Percentiles rank a stretch among this genome's conserved stretches.
Evolutionary conservation across 1,284 basidiomycete genomes (phyloP).

Genomic region (Ganoderma boninense): DNA sequence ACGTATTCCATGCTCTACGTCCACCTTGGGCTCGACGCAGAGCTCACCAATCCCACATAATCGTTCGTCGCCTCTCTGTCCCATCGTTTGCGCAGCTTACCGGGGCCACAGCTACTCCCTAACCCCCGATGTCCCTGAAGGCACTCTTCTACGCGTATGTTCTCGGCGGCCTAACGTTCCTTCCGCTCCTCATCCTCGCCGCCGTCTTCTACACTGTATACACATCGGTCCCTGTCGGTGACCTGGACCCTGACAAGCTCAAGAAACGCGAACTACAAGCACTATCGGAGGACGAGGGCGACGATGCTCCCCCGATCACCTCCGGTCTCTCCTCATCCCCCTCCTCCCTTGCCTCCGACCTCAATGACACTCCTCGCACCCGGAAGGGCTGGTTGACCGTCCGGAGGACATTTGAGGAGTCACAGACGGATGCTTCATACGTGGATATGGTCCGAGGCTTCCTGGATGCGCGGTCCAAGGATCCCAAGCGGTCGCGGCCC

Average conservation of each 20-base stretch:
- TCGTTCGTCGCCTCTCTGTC: conserved; percentile 10
- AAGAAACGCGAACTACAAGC: conserved; percentile 38
- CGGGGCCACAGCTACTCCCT: conserved; percentile 7
- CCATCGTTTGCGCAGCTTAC: not conserved
- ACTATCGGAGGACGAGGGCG: conserved; percentile 40
- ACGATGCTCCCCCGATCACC: conserved; percentile 39
- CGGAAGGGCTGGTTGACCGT: conserved; percentile 89
- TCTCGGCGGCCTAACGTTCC: conserved; percentile 87
- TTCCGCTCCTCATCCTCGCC: conserved; percentile 73
- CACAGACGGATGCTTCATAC: conserved; percentile 67
- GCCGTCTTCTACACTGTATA: conserved; percentile 72
- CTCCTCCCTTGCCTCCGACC: conserved; percentile 43
- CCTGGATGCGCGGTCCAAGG: conserved; percentile 77
- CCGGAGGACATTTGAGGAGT: conserved; percentile 81
- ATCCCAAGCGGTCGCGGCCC: conserved; percentile 79
- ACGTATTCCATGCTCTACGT: conserved; percentile 35
- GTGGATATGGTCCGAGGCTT: conserved; percentile 77
- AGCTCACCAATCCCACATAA: conserved; percentile 24
- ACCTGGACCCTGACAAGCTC: conserved; percentile 45
- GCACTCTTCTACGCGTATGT: conserved; percentile 83
- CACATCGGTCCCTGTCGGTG: conserved; percentile 80
- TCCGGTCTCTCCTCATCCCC: conserved; percentile 35
- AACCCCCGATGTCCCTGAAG: conserved; percentile 63
- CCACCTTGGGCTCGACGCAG: conserved; percentile 28
- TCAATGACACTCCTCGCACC: conserved; percentile 68